Evolutionary conservation across 352 stramenopile species (phyloP).

Genomic region (Halophytophthora polymorphica): DNA sequence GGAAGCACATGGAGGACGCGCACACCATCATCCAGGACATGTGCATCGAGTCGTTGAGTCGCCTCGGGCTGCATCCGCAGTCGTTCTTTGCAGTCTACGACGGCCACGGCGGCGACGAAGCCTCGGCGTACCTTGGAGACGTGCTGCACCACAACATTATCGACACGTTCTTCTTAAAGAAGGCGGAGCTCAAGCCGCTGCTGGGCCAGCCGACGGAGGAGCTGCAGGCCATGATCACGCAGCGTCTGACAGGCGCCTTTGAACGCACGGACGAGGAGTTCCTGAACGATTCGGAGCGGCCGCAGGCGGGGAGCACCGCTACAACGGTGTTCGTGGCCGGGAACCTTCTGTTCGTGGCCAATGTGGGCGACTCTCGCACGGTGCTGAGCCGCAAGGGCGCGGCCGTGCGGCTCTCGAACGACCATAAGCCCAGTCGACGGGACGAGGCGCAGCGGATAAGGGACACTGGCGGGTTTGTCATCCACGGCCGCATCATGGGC

Average conservation of each 20-base stretch:
- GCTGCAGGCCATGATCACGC: conserved; percentile 46
- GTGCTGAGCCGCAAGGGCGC: conserved; percentile 88
- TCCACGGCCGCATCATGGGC: conserved; percentile 93
- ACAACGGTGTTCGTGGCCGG: conserved; percentile 94
- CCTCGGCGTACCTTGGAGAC: conserved; percentile 88
- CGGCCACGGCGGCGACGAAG: conserved; percentile 93
- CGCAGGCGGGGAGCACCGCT: conserved; percentile 90
- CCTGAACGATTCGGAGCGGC: conserved; percentile 53
- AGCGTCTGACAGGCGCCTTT: conserved; percentile 53
- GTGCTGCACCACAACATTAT: conserved; percentile 68
- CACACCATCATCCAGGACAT: conserved; percentile 93
- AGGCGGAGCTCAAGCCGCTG: conserved; percentile 33
- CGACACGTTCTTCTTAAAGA: conserved; percentile 54
- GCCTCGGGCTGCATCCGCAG: conserved; percentile 68
- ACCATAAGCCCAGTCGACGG: conserved; percentile 93
- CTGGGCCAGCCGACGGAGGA: conserved; percentile 34
- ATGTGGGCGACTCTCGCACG: conserved; percentile 95
- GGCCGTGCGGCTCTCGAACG: conserved; percentile 91
- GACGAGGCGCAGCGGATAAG: conserved; percentile 95
- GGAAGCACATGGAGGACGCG: conserved; percentile 96
- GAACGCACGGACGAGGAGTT: conserved; percentile 76
- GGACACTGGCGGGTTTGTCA: conserved; percentile 90
- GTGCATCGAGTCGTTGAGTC: conserved; percentile 54
- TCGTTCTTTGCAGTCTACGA: conserved; percentile 97
- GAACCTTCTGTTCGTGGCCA: conserved; percentile 92